Base-by-base conservation (phyloP, 805 yeast species). In the Saccharomycopsis javanensis region DNA sequence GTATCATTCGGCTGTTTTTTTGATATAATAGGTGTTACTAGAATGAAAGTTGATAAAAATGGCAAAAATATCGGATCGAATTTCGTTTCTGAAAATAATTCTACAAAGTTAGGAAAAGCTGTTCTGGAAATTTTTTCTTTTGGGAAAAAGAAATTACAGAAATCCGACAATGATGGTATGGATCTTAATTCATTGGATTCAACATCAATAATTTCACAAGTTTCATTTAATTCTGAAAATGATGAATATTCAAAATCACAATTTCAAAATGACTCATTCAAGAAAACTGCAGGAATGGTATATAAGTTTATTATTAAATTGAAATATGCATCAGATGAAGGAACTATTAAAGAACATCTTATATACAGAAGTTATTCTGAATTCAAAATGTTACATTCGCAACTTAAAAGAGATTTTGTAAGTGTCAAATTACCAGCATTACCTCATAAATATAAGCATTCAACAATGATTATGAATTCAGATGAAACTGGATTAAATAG, bases 361-460 rank as follows among this genome's bases (percentile, higher is more conserved):
- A 53, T 86, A 0, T 75, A 81, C 0, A 75, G 89, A 57, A 70
- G 85, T 8, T 92, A 88, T 67, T 70, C 79, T 2, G 88, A 88
- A 16, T 92, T 92, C 68, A 77, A 75, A 58, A 71, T 70, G 6
- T 71, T 92, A 30, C 81, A 84, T 57, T 69, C 71, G 27, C 64
- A 67, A n/a, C 69, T 90, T 56, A 77, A 75, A 60, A 71, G 71
- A 42, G 71, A 70, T 51, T 86, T 80, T 63, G 96, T 97, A 0
- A 95, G 92, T 0, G 79, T 82, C 55, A 79, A 78, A 8, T 68
- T 86, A 20, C 82, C 85, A 3, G 71, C 68, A 10, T 65, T 86
- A 23, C 94, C 94, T 0, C 74, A 72, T 35, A 58, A 58, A 18
- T 55, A 37, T 45, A 60, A 60, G 45, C 62, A 60, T 42, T 28